Evolutionary conservation across 1,284 basidiomycete genomes (phyloP).

Genomic region (Cutaneotrichosporon curvatum): DNA sequence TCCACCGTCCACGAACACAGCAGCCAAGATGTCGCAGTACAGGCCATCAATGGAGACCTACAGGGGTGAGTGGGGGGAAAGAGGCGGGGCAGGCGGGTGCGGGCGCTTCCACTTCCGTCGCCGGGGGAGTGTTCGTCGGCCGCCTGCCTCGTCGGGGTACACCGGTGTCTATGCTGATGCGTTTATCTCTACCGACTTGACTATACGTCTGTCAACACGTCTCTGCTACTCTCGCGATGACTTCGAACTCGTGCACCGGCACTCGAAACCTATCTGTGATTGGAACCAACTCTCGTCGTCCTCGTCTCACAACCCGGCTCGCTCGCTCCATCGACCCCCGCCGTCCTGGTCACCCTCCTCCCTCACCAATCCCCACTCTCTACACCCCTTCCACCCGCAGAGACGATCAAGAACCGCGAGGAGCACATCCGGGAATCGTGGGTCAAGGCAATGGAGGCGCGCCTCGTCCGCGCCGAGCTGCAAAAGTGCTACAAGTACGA

Average conservation of each 20-base stretch:
- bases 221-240: too few species aligned
- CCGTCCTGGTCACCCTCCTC: background rate
- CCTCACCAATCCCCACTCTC: background rate
- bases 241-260: too few species aligned
- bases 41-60: conserved; percentile 35
- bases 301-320: too few species aligned
- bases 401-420: conserved; percentile 57
- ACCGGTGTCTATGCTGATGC: background rate
- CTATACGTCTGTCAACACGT: too few species aligned
- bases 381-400: conserved; percentile 27
- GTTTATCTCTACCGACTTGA: background rate
- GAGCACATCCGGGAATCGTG: conserved; percentile 81
- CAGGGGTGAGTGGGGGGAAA: conserved; percentile 20
- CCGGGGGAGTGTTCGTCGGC: background rate
- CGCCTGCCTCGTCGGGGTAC: background rate
- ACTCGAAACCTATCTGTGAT: too few species aligned
- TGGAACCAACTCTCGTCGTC: too few species aligned
- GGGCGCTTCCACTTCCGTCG: too few species aligned
- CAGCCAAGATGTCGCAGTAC: conserved; percentile 17
- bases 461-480: conserved; percentile 82
- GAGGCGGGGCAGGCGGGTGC: too few species aligned
- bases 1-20: background rate
- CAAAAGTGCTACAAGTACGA: conserved; percentile 85
- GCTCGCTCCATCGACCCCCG: background rate
- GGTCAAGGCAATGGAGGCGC: conserved; percentile 89